These are phyloP conservation scores for Fallopia convolvulus DNA, from an alignment of 148 eudicot genomes.

Conservation along the genomic window DNA sequence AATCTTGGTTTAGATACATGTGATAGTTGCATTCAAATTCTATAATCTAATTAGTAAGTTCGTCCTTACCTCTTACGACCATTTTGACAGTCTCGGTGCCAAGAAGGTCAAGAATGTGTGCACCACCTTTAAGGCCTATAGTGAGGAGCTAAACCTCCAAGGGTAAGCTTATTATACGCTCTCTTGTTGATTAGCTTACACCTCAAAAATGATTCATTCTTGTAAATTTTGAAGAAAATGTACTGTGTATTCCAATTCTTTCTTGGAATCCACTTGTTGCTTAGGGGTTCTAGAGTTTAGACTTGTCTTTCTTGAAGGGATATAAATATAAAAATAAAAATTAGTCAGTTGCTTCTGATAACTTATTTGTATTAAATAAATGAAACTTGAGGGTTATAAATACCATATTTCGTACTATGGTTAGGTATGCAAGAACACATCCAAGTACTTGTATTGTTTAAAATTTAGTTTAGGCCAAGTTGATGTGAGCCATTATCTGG, in stretches of 20 bases:
- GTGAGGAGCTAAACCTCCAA: background rate
- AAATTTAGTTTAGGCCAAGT: background rate
- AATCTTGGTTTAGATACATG: background rate
- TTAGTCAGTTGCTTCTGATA: background rate
- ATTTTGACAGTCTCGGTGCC: background rate
- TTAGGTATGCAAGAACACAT: background rate
- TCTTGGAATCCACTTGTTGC: too few species aligned
- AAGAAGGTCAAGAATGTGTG: slow-evolving; percentile 8
- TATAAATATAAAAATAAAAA: background rate
- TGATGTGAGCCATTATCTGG: background rate
- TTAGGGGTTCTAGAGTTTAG: background rate
- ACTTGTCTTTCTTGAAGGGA: background rate
- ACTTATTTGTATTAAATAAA: background rate
- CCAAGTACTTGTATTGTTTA: background rate
- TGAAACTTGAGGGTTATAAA: background rate
- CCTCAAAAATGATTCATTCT: background rate
- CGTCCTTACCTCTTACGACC: background rate
- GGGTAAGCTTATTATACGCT: background rate
- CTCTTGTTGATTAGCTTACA: background rate
- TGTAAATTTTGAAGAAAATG: background rate
- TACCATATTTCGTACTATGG: slow-evolving; percentile 1
- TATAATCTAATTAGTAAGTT: background rate
- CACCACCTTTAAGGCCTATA: background rate
- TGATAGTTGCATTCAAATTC: background rate
- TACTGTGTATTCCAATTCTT: background rate